Evolutionary conservation across 306 rosid species (phyloP).

Genomic region (Vigna radiata): DNA sequence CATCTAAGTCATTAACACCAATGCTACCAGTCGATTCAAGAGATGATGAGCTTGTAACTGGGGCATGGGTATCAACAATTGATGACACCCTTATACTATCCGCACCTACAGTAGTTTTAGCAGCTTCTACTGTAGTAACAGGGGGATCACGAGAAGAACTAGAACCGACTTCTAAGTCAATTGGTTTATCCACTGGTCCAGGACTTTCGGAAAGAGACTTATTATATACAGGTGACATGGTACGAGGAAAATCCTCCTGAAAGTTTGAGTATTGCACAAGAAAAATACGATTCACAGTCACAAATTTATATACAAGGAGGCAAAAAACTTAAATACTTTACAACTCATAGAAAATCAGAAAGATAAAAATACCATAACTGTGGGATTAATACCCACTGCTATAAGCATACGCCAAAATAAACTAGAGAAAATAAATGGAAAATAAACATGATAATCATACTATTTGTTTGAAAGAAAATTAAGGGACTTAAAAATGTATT

Average conservation of each 20-base stretch:
- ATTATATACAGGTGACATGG: slow-evolving; percentile 53
- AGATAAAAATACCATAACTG: not conserved
- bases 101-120: slow-evolving; percentile 37
- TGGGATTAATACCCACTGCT: not conserved
- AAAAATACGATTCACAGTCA: slow-evolving; percentile 9
- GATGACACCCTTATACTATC: slow-evolving; percentile 44
- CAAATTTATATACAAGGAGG: not conserved
- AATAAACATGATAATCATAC: slow-evolving; percentile 27
- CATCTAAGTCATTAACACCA: slow-evolving; percentile 48
- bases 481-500: not conserved
- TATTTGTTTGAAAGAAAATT: slow-evolving; percentile 3
- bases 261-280: slow-evolving; percentile 43
- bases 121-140: slow-evolving; percentile 31
- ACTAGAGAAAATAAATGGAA: not conserved
- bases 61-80: slow-evolving; percentile 41
- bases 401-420: slow-evolving; percentile 29
- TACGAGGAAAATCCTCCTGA: slow-evolving; percentile 63
- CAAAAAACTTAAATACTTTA: not conserved
- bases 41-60: slow-evolving; percentile 49
- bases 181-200: slow-evolving; percentile 44
- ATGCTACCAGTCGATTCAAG: slow-evolving; percentile 47
- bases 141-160: slow-evolving; percentile 49
- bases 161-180: slow-evolving; percentile 50
- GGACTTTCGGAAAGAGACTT: slow-evolving; percentile 44
- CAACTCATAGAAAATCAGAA: not conserved